phyloP scores from a whole-genome alignment of 2,329 filamentous ascomycete genomes.

The Ceratocystis ficicola region DNA sequence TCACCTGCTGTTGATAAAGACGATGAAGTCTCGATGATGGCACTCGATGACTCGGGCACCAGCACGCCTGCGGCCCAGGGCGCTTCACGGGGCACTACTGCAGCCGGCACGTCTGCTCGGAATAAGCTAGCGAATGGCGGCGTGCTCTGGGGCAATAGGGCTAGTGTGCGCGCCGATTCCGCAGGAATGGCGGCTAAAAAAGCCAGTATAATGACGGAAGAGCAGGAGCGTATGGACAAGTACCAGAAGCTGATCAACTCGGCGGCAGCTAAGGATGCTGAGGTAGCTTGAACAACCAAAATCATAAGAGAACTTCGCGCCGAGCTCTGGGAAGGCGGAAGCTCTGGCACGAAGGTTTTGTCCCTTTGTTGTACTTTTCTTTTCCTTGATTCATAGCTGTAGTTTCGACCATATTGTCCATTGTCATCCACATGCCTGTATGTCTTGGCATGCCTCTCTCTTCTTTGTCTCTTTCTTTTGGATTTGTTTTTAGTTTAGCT shows the following conservation, averaged over 20 bases:
- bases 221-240: constrained; percentile 30
- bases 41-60: constrained; percentile 28
- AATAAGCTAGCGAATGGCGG: constrained; percentile 25
- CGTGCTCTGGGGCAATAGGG: constrained; percentile 31
- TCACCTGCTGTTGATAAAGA: constrained; percentile 28
- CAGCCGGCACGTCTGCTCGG: constrained; percentile 22
- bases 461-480: constrained; percentile 4
- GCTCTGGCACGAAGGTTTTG: background rate
- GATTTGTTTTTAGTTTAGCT: background rate
- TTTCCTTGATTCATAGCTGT: background rate
- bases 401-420: background rate
- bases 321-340: too few relatives aligned
- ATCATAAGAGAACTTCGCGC: too few relatives aligned
- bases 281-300: constrained; percentile 18
- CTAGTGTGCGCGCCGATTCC: background rate
- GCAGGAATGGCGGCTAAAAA: constrained; percentile 16
- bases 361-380: background rate
- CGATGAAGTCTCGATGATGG: constrained; percentile 26
- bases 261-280: constrained; percentile 30
- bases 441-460: background rate
- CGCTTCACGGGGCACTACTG: constrained; percentile 26
- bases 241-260: constrained; percentile 32
- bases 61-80: constrained; percentile 28
- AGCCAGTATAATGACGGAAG: constrained; percentile 24
- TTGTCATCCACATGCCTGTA: background rate